Conservation (phyloP, 805 yeast species). For the Wickerhamiella alocasiicola region DNA sequence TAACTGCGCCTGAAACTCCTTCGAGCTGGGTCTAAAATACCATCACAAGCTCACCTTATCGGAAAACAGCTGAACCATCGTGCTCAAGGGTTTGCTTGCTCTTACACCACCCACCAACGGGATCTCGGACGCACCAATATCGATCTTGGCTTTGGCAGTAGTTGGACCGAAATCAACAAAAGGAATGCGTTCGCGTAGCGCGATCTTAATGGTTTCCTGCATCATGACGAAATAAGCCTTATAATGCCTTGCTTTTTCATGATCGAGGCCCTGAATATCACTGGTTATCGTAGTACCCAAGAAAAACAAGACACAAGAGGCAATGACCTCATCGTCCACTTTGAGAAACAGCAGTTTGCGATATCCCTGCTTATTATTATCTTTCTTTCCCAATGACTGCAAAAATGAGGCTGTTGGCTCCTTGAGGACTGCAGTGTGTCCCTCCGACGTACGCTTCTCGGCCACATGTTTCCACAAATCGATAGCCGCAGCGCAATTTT, state of each 20-base stretch:
- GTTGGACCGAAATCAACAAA: conserved; percentile 39
- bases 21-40: no score
- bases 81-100: conserved; percentile 23
- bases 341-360: conserved; percentile 31
- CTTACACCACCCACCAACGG: conserved; percentile 31
- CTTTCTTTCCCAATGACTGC: conserved; percentile 24
- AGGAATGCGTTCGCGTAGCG: conserved; percentile 28
- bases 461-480: conserved; percentile 33
- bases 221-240: conserved; percentile 38
- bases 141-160: conserved; percentile 34
- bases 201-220: conserved; percentile 35
- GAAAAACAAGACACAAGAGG: conserved; percentile 34
- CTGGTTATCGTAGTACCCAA: conserved; percentile 35
- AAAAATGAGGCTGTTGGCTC: conserved; percentile 28
- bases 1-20: no score
- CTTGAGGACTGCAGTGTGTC: conserved; percentile 30
- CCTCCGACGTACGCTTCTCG: conserved; percentile 28
- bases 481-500: conserved; percentile 27
- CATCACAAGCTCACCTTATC: no score
- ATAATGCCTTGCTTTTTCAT: conserved; percentile 30
- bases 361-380: conserved; percentile 22
- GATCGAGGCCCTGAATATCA: conserved; percentile 35
- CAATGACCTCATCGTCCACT: conserved; percentile 30
- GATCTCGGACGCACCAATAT: conserved; percentile 31
- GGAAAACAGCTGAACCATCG: conserved; percentile 19